Percentiles rank a stretch among this genome's conserved stretches.
Evolutionary conservation across 768 basidiomycete species (phyloP).

Genomic region (Auriculariales sp.): DNA sequence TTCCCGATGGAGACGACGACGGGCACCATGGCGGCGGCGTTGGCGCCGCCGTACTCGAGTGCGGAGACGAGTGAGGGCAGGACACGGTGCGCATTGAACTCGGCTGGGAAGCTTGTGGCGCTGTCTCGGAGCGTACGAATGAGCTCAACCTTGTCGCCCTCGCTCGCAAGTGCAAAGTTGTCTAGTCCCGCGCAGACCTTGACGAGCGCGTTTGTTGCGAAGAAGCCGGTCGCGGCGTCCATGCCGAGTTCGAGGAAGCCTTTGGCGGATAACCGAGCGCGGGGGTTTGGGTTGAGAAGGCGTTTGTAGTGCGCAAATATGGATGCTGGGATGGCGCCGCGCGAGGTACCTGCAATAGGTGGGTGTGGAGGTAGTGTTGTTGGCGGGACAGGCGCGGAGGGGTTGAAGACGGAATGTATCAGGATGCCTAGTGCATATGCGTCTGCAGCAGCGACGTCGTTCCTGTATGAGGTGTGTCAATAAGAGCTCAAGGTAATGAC

Average conservation of each 20-base stretch:
- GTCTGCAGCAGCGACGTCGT: conserved; percentile 54
- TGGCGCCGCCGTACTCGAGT: conserved; percentile 63
- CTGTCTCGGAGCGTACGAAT: conserved; percentile 71
- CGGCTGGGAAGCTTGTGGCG: conserved; percentile 63
- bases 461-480: conserved; percentile 26
- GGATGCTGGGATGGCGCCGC: conserved; percentile 58
- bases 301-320: conserved; percentile 76
- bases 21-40: conserved; percentile 67
- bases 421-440: conserved; percentile 81
- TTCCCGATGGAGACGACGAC: conserved; percentile 71
- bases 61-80: conserved; percentile 73
- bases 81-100: conserved; percentile 75
- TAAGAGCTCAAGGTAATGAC: conserved; percentile 5
- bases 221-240: conserved; percentile 63
- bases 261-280: conserved; percentile 60
- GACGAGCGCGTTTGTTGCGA: conserved; percentile 66
- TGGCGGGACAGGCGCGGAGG: conserved; percentile 52
- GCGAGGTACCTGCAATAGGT: conserved; percentile 61
- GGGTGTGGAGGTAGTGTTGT: conserved; percentile 59
- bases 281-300: conserved; percentile 80
- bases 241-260: conserved; percentile 71
- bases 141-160: conserved; percentile 61
- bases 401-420: conserved; percentile 79
- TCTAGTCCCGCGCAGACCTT: conserved; percentile 77
- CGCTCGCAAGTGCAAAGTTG: conserved; percentile 66